phyloP scores from a whole-genome alignment of 2,329 filamentous ascomycete genomes.

The Alternaria burnsii region DNA sequence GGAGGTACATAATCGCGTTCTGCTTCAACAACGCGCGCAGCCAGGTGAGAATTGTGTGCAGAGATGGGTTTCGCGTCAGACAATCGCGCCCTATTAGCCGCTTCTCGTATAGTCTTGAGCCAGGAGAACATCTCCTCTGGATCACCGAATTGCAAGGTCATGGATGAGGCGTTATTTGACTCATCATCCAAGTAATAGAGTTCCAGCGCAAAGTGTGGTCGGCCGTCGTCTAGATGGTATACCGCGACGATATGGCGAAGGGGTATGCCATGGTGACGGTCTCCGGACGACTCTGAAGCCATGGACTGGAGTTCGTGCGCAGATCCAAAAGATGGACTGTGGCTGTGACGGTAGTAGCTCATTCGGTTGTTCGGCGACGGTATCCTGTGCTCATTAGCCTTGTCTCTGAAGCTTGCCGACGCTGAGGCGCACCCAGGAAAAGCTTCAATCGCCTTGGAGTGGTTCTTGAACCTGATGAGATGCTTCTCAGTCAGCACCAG shows the following conservation, averaged over 20 bases:
- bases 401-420: neutral
- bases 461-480: slow-evolving; percentile 73
- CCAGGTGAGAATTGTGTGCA: slow-evolving; percentile 68
- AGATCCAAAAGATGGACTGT: slow-evolving; percentile 67
- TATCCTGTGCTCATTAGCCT: slow-evolving; percentile 36
- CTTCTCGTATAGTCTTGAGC: slow-evolving; percentile 68
- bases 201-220: slow-evolving; percentile 72
- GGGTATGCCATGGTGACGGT: slow-evolving; percentile 66
- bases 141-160: slow-evolving; percentile 71
- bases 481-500: slow-evolving; percentile 75
- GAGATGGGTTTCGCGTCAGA: slow-evolving; percentile 63
- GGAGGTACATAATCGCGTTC: slow-evolving; percentile 74
- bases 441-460: slow-evolving; percentile 69
- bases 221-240: slow-evolving; percentile 72
- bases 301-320: slow-evolving; percentile 67
- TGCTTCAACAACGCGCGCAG: slow-evolving; percentile 68
- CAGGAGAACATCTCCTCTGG: slow-evolving; percentile 71
- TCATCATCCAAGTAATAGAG: slow-evolving; percentile 74
- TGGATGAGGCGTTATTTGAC: slow-evolving; percentile 65
- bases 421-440: slow-evolving; percentile 57
- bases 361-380: slow-evolving; percentile 51
- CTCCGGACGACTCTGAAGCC: slow-evolving; percentile 58
- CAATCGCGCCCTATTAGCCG: slow-evolving; percentile 64
- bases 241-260: slow-evolving; percentile 73
- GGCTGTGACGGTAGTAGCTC: slow-evolving; percentile 62